These are phyloP conservation scores for Chimonanthus salicifolius DNA, from an alignment of 164 flowering plant genomes.

Conservation along the genomic window DNA sequence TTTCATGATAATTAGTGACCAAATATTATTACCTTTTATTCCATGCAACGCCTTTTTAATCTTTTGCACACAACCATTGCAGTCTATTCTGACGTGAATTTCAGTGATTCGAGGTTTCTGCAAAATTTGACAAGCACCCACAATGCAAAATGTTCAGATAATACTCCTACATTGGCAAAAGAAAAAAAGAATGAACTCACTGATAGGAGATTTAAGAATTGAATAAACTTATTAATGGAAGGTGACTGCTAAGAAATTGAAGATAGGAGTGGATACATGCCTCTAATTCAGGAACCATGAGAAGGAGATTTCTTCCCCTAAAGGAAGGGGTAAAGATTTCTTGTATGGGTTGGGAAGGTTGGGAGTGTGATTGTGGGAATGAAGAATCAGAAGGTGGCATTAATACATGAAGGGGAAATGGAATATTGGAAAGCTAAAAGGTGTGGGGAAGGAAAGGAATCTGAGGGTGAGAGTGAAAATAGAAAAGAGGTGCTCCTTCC, in stretches of 20 bases:
- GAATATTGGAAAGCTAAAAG: slow-evolving; percentile 43
- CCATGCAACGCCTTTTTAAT: slow-evolving; percentile 83
- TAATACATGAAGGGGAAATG: slow-evolving; percentile 20
- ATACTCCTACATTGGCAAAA: not conserved
- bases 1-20: too few relatives aligned
- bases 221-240: not conserved
- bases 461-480: slow-evolving; percentile 7
- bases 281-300: slow-evolving; percentile 64
- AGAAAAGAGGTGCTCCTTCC: slow-evolving; percentile 4
- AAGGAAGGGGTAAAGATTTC: slow-evolving; percentile 8
- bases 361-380: slow-evolving; percentile 18
- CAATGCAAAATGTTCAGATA: not conserved
- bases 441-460: slow-evolving; percentile 76
- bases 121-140: not conserved
- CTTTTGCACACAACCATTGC: slow-evolving; percentile 95
- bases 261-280: slow-evolving; percentile 20
- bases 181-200: not conserved
- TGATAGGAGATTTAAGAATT: not conserved
- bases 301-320: not conserved
- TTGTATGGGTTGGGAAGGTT: slow-evolving; percentile 18
- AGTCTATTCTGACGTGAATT: slow-evolving; percentile 88
- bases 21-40: slow-evolving; percentile 40
- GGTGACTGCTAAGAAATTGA: not conserved
- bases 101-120: slow-evolving; percentile 83
- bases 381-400: slow-evolving; percentile 39